Evolutionary conservation across 108 stramenopile genomes (phyloP).

Genomic region (Bacterosira constricta): DNA sequence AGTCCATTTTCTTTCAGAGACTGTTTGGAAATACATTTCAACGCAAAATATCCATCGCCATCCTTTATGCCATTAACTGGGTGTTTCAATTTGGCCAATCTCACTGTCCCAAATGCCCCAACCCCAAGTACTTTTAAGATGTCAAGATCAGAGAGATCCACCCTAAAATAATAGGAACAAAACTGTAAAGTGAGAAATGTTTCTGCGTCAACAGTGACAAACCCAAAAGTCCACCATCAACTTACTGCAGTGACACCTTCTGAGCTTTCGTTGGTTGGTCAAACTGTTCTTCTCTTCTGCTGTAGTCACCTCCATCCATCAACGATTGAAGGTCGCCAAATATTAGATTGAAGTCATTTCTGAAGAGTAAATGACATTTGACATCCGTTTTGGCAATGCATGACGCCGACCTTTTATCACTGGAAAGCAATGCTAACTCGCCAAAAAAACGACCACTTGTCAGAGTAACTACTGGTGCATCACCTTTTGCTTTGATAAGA

Average conservation of each 20-base stretch:
- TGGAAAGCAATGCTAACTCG: conserved; percentile 49
- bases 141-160: conserved; percentile 40
- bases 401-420: conserved; percentile 40
- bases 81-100: conserved; percentile 43
- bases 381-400: conserved; percentile 53
- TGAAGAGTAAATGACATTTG: conserved; percentile 47
- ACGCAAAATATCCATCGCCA: conserved; percentile 50
- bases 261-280: background rate
- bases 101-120: conserved; percentile 55
- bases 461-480: conserved; percentile 33
- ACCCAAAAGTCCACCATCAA: background rate
- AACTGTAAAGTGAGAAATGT: background rate
- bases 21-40: conserved; percentile 59
- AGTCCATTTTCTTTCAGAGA: conserved; percentile 53
- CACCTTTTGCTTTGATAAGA: conserved; percentile 28
- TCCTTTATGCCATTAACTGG: conserved; percentile 31
- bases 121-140: conserved; percentile 40
- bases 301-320: conserved; percentile 22
- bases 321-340: conserved; percentile 68
- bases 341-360: conserved; percentile 67
- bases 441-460: conserved; percentile 52
- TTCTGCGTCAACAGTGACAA: background rate
- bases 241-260: conserved; percentile 12
- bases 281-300: conserved; percentile 5
- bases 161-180: conserved; percentile 6